Base-by-base conservation (phyloP, 306 rosid genomes). In the Citrullus amarus region DNA sequence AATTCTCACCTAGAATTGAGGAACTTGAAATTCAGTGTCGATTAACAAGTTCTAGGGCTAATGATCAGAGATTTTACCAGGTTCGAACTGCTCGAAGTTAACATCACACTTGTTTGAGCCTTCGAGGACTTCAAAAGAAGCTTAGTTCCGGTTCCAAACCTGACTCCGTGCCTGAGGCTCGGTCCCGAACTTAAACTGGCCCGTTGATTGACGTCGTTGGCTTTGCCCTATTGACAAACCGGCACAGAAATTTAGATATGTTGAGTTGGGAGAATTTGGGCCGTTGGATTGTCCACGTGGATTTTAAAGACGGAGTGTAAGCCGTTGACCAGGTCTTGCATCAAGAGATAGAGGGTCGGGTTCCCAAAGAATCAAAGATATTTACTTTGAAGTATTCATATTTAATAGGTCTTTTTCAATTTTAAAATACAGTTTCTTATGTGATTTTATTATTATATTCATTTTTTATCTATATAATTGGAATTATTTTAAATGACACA, bases 111-210 rank as follows among this genome's bases (percentile, higher is more conserved):
- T 41, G 62, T 78, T 76, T 70, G 85, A 84, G 68, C 74, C 70
- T 77, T 58, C 58, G 70, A 53, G 77, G 81, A 41, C 77, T 66
- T 43, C 57, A 38, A 48, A 84, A 85, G 83, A 84, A 85, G 83
- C 89, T 81, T 51, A 85, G 87, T 87, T 6, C 79, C 9, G 36
- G 55, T n/a, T 75, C 44, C 55, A 20, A 36, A 62, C n/a, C 79
- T 68, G 12, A 43, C 28, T 50, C 81, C 85, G 84, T n/a, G 1
- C 1, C 82, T 74, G 5, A 75, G 78, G 62, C 51, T 79, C 63
- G 77, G 68, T 73, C 15, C 51, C 80, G 74, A 69, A 58, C 77
- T 78, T 77, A 46, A 13, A 1, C 28, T 15, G 77, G 14, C 2
- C 68, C 38, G 66, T 41, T 54, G 6, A 56, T 54, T 38, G 4